Evolutionary conservation across 306 rosid genomes (phyloP).

Genomic region (Carpinus fangiana): DNA sequence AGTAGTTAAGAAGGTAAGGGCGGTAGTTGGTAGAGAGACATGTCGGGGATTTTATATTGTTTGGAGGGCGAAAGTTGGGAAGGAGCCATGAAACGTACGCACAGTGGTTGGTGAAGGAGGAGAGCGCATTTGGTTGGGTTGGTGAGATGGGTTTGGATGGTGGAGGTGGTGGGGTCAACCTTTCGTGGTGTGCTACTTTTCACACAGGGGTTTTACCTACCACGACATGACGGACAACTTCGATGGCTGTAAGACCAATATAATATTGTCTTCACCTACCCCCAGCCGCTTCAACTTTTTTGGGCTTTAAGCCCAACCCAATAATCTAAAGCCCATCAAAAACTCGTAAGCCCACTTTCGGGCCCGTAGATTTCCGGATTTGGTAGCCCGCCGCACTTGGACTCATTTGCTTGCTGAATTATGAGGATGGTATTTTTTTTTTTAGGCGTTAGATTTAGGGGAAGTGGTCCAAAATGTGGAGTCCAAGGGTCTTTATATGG

Average conservation of each 20-base stretch:
- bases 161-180: conserved; percentile 10
- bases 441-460: too few relatives aligned
- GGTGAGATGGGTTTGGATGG: conserved; percentile 34
- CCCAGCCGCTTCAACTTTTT: neutral
- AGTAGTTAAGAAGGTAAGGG: neutral
- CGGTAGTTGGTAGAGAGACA: conserved; percentile 50
- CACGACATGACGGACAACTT: neutral
- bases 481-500: too few relatives aligned
- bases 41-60: conserved; percentile 14
- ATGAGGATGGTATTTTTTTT: too few relatives aligned
- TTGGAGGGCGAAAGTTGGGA: neutral
- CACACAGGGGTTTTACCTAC: conserved; percentile 22
- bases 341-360: too few relatives aligned
- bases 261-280: conserved; percentile 5
- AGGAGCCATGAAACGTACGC: neutral
- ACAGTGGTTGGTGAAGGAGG: conserved; percentile 31
- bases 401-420: too few relatives aligned
- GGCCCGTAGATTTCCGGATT: too few relatives aligned
- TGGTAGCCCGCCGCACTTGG: too few relatives aligned
- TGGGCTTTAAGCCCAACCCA: neutral
- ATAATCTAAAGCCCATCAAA: too few relatives aligned
- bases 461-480: too few relatives aligned
- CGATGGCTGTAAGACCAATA: neutral
- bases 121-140: conserved; percentile 17
- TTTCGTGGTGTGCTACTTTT: neutral